phyloP scores from a whole-genome alignment of 345 rosid species.

The Aquilaria sinensis region DNA sequence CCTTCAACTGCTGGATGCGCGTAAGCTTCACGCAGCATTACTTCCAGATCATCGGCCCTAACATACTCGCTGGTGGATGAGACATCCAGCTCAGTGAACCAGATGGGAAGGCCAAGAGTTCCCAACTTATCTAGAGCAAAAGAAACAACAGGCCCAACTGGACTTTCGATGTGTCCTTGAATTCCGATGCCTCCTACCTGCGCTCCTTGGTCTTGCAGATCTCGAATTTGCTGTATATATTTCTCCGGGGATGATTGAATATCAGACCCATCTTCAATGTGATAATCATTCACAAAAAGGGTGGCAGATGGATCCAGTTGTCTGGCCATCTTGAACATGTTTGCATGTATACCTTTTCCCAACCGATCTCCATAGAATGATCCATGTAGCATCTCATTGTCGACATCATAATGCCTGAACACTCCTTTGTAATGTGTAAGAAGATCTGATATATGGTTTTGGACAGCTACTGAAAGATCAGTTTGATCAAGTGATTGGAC shows the following conservation, averaged over 20 bases:
- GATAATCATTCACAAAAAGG: slow-evolving; percentile 86
- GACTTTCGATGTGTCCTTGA: slow-evolving; percentile 49
- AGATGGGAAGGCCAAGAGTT: slow-evolving; percentile 44
- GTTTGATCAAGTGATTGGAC: slow-evolving; percentile 30
- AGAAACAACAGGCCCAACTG: slow-evolving; percentile 39
- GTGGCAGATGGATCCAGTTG: slow-evolving; percentile 66
- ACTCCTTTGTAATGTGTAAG: slow-evolving; percentile 54
- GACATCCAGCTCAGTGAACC: slow-evolving; percentile 57
- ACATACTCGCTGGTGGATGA: slow-evolving; percentile 54
- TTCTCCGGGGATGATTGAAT: slow-evolving; percentile 61
- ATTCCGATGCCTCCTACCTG: slow-evolving; percentile 43
- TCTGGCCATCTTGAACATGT: slow-evolving; percentile 68
- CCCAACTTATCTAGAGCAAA: slow-evolving; percentile 54
- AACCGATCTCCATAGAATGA: slow-evolving; percentile 65
- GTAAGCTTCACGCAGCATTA: slow-evolving; percentile 79
- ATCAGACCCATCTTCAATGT: slow-evolving; percentile 75
- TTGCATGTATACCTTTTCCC: slow-evolving; percentile 53
- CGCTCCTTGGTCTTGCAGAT: slow-evolving; percentile 69
- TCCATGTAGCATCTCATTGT: slow-evolving; percentile 63
- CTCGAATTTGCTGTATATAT: slow-evolving; percentile 53
- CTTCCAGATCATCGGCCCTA: slow-evolving; percentile 78
- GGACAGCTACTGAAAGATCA: slow-evolving; percentile 31
- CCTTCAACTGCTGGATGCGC: slow-evolving; percentile 90
- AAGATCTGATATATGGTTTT: slow-evolving; percentile 36
- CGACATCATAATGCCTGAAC: slow-evolving; percentile 69